Percentiles rank a stretch among this genome's conserved stretches.
Evolutionary conservation across 1,284 basidiomycete genomes (phyloP).

Genomic region (Termitomyces sp.): DNA sequence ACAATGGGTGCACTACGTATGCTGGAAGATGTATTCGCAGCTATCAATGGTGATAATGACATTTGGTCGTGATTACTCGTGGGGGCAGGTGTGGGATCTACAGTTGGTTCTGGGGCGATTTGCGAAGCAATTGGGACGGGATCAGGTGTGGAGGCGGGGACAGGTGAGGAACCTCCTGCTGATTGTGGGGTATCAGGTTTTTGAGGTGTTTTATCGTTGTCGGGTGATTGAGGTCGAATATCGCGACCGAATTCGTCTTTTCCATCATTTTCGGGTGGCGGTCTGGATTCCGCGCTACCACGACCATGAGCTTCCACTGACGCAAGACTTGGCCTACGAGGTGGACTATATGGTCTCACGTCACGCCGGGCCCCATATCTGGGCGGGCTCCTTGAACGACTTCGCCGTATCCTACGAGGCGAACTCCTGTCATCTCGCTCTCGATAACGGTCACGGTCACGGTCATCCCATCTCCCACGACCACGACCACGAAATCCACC

Average conservation of each 20-base stretch:
- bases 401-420: conserved; percentile 41
- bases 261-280: conserved; percentile 30
- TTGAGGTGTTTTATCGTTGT: conserved; percentile 26
- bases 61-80: conserved; percentile 41
- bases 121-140: conserved; percentile 2
- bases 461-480: conserved; percentile 47
- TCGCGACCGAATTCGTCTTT: conserved; percentile 83
- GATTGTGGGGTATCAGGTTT: conserved; percentile 29
- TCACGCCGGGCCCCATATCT: conserved; percentile 47
- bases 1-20: conserved; percentile 32
- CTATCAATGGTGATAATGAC: conserved; percentile 49
- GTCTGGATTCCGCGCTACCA: conserved; percentile 18
- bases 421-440: conserved; percentile 38
- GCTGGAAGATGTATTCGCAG: conserved; percentile 49
- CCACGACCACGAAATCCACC: conserved; percentile 44
- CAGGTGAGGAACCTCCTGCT: conserved; percentile 22
- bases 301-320: conserved; percentile 23
- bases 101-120: conserved; percentile 22
- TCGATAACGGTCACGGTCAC: conserved; percentile 42
- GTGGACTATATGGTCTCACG: conserved; percentile 53
- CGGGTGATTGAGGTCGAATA: conserved; percentile 51
- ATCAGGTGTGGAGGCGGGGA: conserved; percentile 15
- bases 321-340: conserved; percentile 36
- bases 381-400: conserved; percentile 69
- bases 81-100: conserved; percentile 36